A percentile compares a stretch with the other conserved stretches of the same genome.
These are phyloP conservation scores for Dentipellis fragilis DNA, from an alignment of 768 basidiomycete genomes.

Conservation along the genomic window DNA sequence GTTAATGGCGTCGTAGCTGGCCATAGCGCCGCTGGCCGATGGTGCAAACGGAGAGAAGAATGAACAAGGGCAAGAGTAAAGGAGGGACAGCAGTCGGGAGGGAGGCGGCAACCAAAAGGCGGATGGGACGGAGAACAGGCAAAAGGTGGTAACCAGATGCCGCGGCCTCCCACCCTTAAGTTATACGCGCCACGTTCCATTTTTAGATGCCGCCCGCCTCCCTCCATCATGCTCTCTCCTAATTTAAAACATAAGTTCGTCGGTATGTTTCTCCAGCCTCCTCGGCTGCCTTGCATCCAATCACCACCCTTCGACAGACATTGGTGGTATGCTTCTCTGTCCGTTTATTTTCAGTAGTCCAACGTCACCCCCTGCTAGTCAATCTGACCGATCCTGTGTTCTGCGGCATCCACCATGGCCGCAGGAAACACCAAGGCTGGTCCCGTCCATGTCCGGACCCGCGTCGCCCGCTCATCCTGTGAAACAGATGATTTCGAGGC, in stretches of 20 bases:
- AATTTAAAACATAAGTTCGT: background rate
- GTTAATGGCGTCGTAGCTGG: slow-evolving; percentile 28
- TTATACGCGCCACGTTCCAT: background rate
- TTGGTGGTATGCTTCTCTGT: background rate
- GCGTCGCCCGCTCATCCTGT: background rate
- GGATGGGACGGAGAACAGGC: background rate
- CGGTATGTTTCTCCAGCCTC: no score
- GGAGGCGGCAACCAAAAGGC: background rate
- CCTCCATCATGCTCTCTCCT: background rate
- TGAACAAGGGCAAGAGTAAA: slow-evolving; percentile 6
- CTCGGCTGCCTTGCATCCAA: no score
- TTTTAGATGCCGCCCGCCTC: background rate
- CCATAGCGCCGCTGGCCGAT: slow-evolving; percentile 24
- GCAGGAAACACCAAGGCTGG: slow-evolving; percentile 24
- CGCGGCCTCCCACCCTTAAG: background rate
- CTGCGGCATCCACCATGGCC: slow-evolving; percentile 25
- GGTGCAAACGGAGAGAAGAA: slow-evolving; percentile 1
- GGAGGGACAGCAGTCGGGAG: slow-evolving; percentile 6
- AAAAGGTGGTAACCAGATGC: background rate
- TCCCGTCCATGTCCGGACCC: background rate
- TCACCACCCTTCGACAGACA: background rate
- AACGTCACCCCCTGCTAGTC: slow-evolving; percentile 11
- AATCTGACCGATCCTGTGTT: slow-evolving; percentile 33
- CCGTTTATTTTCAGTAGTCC: background rate
- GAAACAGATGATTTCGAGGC: slow-evolving; percentile 49